Base-by-base conservation (phyloP, 2,329 filamentous ascomycete genomes). In the Pleomassaria siparia region DNA sequence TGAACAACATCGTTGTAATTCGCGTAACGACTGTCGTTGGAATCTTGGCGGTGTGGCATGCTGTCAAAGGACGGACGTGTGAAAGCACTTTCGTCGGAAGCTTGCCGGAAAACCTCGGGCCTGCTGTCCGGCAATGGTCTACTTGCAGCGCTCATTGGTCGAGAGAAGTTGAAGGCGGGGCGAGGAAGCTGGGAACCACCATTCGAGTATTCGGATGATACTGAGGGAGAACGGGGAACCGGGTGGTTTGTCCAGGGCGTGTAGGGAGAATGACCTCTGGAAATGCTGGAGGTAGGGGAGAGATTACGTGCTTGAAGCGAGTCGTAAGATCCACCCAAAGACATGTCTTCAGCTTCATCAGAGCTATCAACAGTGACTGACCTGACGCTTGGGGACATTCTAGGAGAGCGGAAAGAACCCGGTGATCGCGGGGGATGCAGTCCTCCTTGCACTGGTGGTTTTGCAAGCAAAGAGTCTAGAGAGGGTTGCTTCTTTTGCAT, bases 91-190 rank as follows among this genome's bases (percentile, higher is more conserved):
- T 71, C 69, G 21, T 70, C 67, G 4, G 69, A 71, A 16, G 55
- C 53, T 46, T 71, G 67, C n/a, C 69, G 58, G 22, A 61, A 63
- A 2, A 66, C 66, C 13, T 53, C 59, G 6, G 72, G 61, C 25
- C 61, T 54, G 8, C 58, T 64, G 25, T 75, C 73, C 13, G 69
- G 44, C 5, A 69, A 69, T 13, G 82, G 82, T 11, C 80, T 84
- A 51, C 83, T 84, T 50, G 84, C 81, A 64, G 86, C 80, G 69
- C 92, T 96, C 51, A 95, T 74, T 0, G 94, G 94, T 35, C 94
- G 82, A 0, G 94, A 97, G 69, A 97, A 97, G 72, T 99, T 97
- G 73, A 95, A 92, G 0, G 88, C 84, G 1, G 90, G 88, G 13
- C 86, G 82, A 11, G 86, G 83, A 28, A 91, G 72, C 24, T 76